Conservation (phyloP, 345 rosid species). For the Eucalyptus grandis region DNA sequence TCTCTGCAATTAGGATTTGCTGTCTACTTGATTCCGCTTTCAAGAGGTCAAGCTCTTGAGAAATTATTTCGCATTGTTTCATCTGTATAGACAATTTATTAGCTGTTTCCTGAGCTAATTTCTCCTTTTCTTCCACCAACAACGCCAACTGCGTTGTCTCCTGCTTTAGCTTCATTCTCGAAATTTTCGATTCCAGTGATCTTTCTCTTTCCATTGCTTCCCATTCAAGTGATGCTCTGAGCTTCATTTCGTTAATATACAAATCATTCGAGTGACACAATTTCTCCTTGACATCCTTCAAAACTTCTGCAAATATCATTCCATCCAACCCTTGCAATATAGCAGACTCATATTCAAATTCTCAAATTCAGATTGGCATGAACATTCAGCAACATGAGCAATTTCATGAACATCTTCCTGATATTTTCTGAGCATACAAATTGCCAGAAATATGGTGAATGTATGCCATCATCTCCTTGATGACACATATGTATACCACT, state of each 20-base stretch:
- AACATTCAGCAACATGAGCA: neutral
- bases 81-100: conserved; percentile 28
- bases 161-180: conserved; percentile 35
- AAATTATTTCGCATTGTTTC: conserved; percentile 15
- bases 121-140: conserved; percentile 34
- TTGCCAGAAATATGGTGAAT: neutral
- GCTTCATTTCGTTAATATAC: conserved; percentile 16
- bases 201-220: conserved; percentile 31
- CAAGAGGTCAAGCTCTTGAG: conserved; percentile 26
- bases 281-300: conserved; percentile 56
- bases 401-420: conserved; percentile 7
- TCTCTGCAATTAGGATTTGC: conserved; percentile 12
- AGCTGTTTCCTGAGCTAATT: conserved; percentile 18
- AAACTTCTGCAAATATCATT: conserved; percentile 28
- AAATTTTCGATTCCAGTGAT: conserved; percentile 14
- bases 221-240: conserved; percentile 10
- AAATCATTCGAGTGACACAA: conserved; percentile 15
- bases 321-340: conserved; percentile 26
- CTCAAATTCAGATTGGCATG: conserved; percentile 18
- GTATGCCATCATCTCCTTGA: conserved; percentile 25
- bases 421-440: neutral
- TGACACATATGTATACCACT: conserved; percentile 35
- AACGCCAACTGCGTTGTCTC: conserved; percentile 14
- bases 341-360: conserved; percentile 30
- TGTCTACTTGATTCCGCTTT: conserved; percentile 22